Percentiles rank a stretch among this genome's conserved stretches.
phyloP scores from a whole-genome alignment of 306 rosid genomes.

The Prosopis cineraria region DNA sequence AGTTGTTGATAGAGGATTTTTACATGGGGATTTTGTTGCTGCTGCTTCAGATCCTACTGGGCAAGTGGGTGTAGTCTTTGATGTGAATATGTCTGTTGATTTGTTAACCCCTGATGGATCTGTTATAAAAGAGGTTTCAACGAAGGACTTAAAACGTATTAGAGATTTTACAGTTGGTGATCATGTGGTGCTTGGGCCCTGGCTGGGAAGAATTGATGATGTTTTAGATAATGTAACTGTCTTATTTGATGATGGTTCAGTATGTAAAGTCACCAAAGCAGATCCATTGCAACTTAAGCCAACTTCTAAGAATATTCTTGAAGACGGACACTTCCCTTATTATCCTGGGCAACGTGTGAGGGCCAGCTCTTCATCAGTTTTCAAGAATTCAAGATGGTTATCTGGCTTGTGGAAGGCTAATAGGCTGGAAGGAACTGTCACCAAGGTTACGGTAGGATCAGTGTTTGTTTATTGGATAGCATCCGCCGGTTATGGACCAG shows the following conservation, averaged over 20 bases:
- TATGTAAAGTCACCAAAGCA: slow-evolving; percentile 88
- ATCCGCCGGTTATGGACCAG: slow-evolving; percentile 96
- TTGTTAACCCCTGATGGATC: slow-evolving; percentile 72
- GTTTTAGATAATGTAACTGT: slow-evolving; percentile 96
- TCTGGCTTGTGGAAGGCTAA: slow-evolving; percentile 98
- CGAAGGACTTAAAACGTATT: slow-evolving; percentile 78
- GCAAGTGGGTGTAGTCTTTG: slow-evolving; percentile 96
- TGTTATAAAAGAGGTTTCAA: slow-evolving; percentile 62
- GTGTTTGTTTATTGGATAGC: slow-evolving; percentile 96
- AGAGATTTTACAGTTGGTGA: slow-evolving; percentile 96
- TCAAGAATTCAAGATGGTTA: slow-evolving; percentile 93
- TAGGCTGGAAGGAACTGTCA: slow-evolving; percentile 91
- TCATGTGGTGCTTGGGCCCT: slow-evolving; percentile 91
- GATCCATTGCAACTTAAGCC: slow-evolving; percentile 92
- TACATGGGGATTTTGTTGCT: slow-evolving; percentile 96
- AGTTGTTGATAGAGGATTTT: slow-evolving; percentile 84
- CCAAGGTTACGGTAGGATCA: slow-evolving; percentile 91
- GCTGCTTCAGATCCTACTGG: slow-evolving; percentile 84
- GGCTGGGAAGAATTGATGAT: slow-evolving; percentile 96
- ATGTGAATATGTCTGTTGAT: slow-evolving; percentile 82
- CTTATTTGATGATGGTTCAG: slow-evolving; percentile 92
- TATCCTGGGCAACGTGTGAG: slow-evolving; percentile 98
- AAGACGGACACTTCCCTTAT: slow-evolving; percentile 91
- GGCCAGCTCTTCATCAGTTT: slow-evolving; percentile 90
- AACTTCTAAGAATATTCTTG: slow-evolving; percentile 79